A percentile compares a stretch with the other conserved stretches of the same genome.
Evolutionary conservation across 345 rosid species (phyloP).

Genomic region (Moricandia arvensis): DNA sequence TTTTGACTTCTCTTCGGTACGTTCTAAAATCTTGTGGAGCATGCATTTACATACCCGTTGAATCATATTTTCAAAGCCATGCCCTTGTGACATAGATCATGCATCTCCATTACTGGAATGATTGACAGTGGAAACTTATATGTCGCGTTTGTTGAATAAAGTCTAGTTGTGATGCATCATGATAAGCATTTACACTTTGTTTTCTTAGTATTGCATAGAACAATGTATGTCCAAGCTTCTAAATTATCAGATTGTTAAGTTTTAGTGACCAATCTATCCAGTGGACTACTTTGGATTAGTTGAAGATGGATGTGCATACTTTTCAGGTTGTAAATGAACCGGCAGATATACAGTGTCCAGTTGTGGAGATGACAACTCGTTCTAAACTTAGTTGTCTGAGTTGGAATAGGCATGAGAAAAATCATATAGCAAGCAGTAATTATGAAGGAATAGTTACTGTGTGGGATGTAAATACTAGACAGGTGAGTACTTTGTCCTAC

Average conservation of each 20-base stretch:
- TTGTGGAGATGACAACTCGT: constrained; percentile 93
- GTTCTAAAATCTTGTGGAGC: constrained; percentile 23
- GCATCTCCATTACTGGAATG: no score
- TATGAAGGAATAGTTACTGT: constrained; percentile 78
- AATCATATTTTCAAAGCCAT: constrained; percentile 2
- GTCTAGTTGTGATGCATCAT: constrained; percentile 8
- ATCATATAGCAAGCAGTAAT: constrained; percentile 96
- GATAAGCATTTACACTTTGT: constrained; percentile 4
- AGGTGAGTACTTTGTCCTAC: constrained; percentile 44
- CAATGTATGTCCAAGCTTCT: constrained; percentile 9
- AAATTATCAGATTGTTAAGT: background rate
- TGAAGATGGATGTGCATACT: constrained; percentile 5
- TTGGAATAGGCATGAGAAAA: constrained; percentile 90
- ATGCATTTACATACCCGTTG: background rate
- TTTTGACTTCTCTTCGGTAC: constrained; percentile 85
- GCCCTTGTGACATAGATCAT: background rate
- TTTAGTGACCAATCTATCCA: background rate
- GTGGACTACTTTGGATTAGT: background rate
- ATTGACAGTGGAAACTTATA: no score
- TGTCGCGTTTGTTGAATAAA: background rate
- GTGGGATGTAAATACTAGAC: constrained; percentile 69
- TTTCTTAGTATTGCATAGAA: background rate
- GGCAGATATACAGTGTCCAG: constrained; percentile 74
- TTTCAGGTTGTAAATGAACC: constrained; percentile 81
- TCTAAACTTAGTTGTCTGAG: constrained; percentile 97